These are phyloP conservation scores for Mortierella polycephala DNA, from an alignment of 371 early-diverging fungal genomes.

Conservation along the genomic window DNA sequence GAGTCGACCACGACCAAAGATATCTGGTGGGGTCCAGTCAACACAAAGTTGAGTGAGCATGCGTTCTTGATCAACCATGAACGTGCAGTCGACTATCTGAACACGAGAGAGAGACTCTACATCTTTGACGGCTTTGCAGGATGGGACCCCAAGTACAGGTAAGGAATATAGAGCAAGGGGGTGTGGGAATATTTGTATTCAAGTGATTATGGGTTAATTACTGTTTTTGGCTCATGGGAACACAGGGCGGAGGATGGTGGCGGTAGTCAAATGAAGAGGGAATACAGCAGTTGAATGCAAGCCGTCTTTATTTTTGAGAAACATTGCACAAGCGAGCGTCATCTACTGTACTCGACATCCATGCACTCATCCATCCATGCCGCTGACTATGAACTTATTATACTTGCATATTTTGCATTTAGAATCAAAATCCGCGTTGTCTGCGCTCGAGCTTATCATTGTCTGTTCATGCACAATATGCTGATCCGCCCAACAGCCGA, in stretches of 20 bases:
- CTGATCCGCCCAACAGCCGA: conserved; percentile 92
- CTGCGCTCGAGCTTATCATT: conserved; percentile 95
- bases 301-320: too few relatives aligned
- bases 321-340: too few relatives aligned
- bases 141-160: conserved; percentile 95
- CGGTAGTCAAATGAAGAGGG: background rate
- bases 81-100: conserved; percentile 94
- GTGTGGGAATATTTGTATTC: background rate
- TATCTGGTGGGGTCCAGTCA: conserved; percentile 98
- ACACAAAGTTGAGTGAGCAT: conserved; percentile 86
- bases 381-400: too few relatives aligned
- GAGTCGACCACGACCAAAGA: conserved; percentile 82
- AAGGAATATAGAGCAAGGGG: background rate
- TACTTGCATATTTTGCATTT: background rate
- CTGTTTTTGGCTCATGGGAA: background rate
- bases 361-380: too few relatives aligned
- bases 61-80: conserved; percentile 95
- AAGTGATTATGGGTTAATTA: background rate
- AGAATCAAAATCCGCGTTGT: conserved; percentile 92
- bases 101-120: conserved; percentile 91
- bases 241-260: too few relatives aligned
- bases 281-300: background rate
- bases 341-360: too few relatives aligned
- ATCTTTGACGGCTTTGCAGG: conserved; percentile 95
- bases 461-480: conserved; percentile 97